Base-by-base conservation (phyloP, 2,329 filamentous ascomycete genomes). In the Colletotrichum eleusines region DNA sequence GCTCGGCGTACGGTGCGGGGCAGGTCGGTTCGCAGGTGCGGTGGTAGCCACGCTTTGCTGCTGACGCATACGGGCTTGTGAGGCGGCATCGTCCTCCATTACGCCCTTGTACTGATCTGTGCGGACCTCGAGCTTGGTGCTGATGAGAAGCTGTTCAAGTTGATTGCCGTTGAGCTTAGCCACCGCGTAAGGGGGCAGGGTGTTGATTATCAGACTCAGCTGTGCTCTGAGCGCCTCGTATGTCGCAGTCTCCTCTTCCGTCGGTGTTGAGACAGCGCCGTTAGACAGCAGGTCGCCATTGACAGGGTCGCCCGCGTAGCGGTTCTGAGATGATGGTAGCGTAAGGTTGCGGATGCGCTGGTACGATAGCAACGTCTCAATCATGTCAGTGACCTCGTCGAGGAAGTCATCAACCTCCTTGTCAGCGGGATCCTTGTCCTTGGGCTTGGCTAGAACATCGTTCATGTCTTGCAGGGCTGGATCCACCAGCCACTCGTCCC, bases 161-260 rank as follows among this genome's bases (percentile, higher is more conserved):
- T 94, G 92, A 77, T 97, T 92, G 12, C 94, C 94, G 76, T 97
- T 91, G 72, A 97, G 84, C 76, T 96, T 95, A 7, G 94, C 91
- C 31, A 97, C 92, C 1, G 92, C 93, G 77, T 94, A 96, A 1
- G 94, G 94, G 1, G 94, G 94, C 14, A 97, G 82, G 48, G 88
- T 89, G 74, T 91, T 87, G 71, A 97, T 88, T 73, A 97, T 89
- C 38, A 94, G 83, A 0, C 89, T 84, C 26, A 97, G 84, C 77
- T 95, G 93, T 5, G 90, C 88, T 77, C 92, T 94, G 63, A 97
- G 85, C 33, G 91, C 87, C 73, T 94, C 87, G 78, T 97, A 97
- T 0, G 87, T 88, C 18, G 82, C 78, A 69, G 83, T 81, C 76
- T 90, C 88, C 72, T 88, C 87, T 73, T 89, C 88, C 16, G 90